A percentile compares a stretch with the other conserved stretches of the same genome.
phyloP scores from a whole-genome alignment of 2,329 filamentous ascomycete genomes.

The Fonsecaea multimorphosa region DNA sequence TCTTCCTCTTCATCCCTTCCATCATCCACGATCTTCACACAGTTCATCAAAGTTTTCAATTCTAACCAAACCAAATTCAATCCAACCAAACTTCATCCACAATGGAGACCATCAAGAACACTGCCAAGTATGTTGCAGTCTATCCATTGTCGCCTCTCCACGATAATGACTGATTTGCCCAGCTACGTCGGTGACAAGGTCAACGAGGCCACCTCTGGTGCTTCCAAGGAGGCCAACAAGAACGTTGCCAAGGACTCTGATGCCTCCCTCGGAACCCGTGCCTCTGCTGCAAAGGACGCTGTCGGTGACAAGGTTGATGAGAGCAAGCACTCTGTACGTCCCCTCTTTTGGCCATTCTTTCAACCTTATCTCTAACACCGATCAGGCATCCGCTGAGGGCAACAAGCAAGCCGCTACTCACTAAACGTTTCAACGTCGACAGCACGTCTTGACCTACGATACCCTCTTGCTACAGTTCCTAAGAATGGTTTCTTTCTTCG shows the following conservation, averaged over 20 bases:
- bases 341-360: not conserved
- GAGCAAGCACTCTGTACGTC: constrained; percentile 54
- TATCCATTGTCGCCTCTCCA: constrained; percentile 3
- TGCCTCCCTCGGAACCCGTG: constrained; percentile 60
- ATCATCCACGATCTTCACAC: constrained; percentile 13
- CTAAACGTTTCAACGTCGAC: constrained; percentile 25
- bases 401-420: constrained; percentile 40
- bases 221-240: constrained; percentile 75
- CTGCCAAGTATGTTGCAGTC: constrained; percentile 36
- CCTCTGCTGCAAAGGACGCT: constrained; percentile 60
- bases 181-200: constrained; percentile 72
- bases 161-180: constrained; percentile 53
- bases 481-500: constrained; percentile 19
- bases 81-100: constrained; percentile 17
- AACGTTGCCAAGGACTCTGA: constrained; percentile 68
- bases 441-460: constrained; percentile 16
- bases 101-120: constrained; percentile 40
- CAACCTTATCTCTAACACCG: constrained; percentile 18
- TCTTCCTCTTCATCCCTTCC: not conserved
- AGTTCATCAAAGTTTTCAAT: constrained; percentile 7
- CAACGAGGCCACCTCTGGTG: constrained; percentile 62
- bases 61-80: constrained; percentile 26
- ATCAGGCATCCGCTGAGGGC: constrained; percentile 38
- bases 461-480: constrained; percentile 27
- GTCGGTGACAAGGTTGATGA: constrained; percentile 61